Evolutionary conservation across 345 rosid species (phyloP), one percentile per base, ranked within the genome.

Genomic region (Eucalyptus pauciflora): DNA sequence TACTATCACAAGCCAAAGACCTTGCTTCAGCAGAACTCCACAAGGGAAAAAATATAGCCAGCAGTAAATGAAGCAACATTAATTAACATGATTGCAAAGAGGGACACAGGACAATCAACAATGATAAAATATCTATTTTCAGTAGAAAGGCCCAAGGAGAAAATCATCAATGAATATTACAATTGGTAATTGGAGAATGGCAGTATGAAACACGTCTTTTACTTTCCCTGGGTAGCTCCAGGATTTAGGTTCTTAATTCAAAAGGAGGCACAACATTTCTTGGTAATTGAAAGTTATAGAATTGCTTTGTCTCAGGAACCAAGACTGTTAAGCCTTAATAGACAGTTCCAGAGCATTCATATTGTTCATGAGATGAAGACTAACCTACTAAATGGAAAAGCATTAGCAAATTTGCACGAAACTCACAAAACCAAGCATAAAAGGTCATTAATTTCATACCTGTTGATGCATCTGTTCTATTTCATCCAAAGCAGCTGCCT

Each of bases 391-490:
- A 76, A 76, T 76, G 27, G 13, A 76, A 71, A 76, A 76, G 27
- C 83, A 76, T 64, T 64, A 83, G 86, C 50, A 83, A 41, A 37
- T 24, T 83, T 41, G 17, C 50, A 45, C 29, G 20, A 88, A 50
- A 41, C 50, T 33, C 50, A 51, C 80, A 86, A 86, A 91, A 89
- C 60, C 86, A 87, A 37, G 69, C 25, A 5, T 50, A 67, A 89
- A 89, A 51, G 48, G 46, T 52, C 46, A 52, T 51, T 51, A 86
- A 29, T 43, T 27, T 81, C 81, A 89, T 92, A 98, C 99, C 99
- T 98, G 99, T 91, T 93, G 98, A 90, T 96, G 94, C 98, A 97
- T 97, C 93, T 98, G 98, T 92, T 95, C 94, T 90, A 95, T 89
- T 92, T 98, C 99, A 93, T 98, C 99, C 86, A 90, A 86, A n/a